Evolutionary conservation across 2,329 filamentous ascomycete species (phyloP).

Genomic region (Plenodomus lindquistii): DNA sequence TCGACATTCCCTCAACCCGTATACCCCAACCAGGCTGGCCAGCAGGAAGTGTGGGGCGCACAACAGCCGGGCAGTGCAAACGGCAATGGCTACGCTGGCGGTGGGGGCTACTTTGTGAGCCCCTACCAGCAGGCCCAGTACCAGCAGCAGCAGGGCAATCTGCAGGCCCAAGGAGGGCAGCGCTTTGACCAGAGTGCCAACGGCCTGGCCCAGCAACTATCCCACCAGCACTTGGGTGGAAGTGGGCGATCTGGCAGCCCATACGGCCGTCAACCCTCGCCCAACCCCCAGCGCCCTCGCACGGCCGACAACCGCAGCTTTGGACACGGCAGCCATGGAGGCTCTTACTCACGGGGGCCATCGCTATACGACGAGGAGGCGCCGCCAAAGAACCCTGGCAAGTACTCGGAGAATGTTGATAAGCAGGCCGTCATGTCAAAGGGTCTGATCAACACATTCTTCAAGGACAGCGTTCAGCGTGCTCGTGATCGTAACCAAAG

Average conservation of each 20-base stretch:
- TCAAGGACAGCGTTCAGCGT: conserved; percentile 97
- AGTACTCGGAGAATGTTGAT: conserved; percentile 84
- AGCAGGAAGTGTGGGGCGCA: conserved; percentile 64
- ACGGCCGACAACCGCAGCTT: conserved; percentile 72
- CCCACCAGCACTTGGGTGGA: conserved; percentile 86
- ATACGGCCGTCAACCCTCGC: conserved; percentile 70
- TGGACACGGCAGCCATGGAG: conserved; percentile 68
- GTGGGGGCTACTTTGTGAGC: conserved; percentile 56
- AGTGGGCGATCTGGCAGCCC: conserved; percentile 68
- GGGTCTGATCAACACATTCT: conserved; percentile 75
- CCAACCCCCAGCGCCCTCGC: conserved; percentile 75
- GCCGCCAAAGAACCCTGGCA: conserved; percentile 78
- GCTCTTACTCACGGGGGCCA: conserved; percentile 65
- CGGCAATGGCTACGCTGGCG: conserved; percentile 44
- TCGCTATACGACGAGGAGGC: conserved; percentile 65
- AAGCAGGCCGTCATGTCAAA: conserved; percentile 71
- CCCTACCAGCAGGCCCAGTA: conserved; percentile 52
- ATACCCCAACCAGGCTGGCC: conserved; percentile 62
- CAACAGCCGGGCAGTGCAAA: conserved; percentile 49
- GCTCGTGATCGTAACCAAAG: conserved; percentile 93
- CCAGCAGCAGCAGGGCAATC: conserved; percentile 55
- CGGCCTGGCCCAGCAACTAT: conserved; percentile 92
- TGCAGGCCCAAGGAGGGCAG: conserved; percentile 56
- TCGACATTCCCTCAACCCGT: conserved; percentile 96
- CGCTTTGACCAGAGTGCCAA: conserved; percentile 81